Evolutionary conservation across 345 rosid genomes (phyloP).

Genomic region (Sisymbrium altissimum): DNA sequence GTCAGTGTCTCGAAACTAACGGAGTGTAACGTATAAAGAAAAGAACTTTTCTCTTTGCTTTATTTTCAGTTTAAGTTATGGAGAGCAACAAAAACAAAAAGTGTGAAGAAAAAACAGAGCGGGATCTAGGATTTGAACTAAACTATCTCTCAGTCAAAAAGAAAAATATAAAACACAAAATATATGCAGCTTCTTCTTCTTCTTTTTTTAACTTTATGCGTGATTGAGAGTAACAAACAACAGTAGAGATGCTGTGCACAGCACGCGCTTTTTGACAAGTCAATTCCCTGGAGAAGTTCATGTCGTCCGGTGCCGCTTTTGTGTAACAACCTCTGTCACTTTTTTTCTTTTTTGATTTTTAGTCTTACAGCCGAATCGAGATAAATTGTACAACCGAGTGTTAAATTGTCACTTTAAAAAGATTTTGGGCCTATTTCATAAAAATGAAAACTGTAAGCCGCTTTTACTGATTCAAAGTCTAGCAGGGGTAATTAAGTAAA

Average conservation of each 20-base stretch:
- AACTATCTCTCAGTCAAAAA: slow-evolving; percentile 30
- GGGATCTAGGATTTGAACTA: slow-evolving; percentile 64
- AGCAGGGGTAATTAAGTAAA: neutral
- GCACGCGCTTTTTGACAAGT: slow-evolving; percentile 56
- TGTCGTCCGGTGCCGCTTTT: slow-evolving; percentile 29
- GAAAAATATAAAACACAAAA: neutral
- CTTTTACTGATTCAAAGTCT: neutral
- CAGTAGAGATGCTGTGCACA: slow-evolving; percentile 31
- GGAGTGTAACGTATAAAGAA: slow-evolving; percentile 23
- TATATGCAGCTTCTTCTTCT: neutral
- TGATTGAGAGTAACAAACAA: neutral
- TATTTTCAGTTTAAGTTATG: slow-evolving; percentile 1
- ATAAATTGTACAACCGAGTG: neutral
- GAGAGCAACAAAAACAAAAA: neutral
- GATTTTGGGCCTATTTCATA: neutral
- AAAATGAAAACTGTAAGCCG: neutral
- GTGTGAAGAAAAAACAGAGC: slow-evolving; percentile 20
- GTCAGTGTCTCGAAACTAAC: slow-evolving; percentile 28
- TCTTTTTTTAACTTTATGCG: neutral
- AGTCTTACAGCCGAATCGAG: neutral
- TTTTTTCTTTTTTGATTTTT: neutral
- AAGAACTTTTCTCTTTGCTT: slow-evolving; percentile 9
- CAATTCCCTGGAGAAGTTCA: slow-evolving; percentile 36
- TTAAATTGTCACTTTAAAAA: neutral
- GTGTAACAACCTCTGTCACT: slow-evolving; percentile 17